Percentiles rank a stretch among this genome's conserved stretches.
Conservation (phyloP, 2,329 filamentous ascomycete genomes). For the Fusarium gaditjirri region DNA sequence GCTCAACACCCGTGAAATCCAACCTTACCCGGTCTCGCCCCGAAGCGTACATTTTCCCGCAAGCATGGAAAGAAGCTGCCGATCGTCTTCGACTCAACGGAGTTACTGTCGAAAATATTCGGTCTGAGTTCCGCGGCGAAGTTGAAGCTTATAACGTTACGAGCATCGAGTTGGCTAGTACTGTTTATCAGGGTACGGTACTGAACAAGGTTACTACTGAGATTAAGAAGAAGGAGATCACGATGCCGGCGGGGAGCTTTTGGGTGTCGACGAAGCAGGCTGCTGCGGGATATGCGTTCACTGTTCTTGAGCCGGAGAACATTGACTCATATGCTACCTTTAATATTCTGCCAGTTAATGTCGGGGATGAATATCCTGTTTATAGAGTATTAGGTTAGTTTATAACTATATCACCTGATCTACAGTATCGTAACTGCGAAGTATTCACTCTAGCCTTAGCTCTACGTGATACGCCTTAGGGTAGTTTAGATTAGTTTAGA, state of each 20-base stretch:
- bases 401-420: no score
- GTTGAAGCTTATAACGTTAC: constrained; percentile 41
- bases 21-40: constrained; percentile 43
- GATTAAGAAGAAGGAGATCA: constrained; percentile 26
- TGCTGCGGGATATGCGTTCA: constrained; percentile 44
- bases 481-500: no score
- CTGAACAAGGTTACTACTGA: constrained; percentile 40
- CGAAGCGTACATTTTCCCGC: constrained; percentile 44
- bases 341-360: constrained; percentile 36
- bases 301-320: constrained; percentile 44
- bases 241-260: constrained; percentile 42
- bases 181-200: constrained; percentile 40
- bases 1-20: constrained; percentile 38
- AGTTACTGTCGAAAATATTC: constrained; percentile 36
- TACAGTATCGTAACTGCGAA: no score
- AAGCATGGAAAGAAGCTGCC: constrained; percentile 39
- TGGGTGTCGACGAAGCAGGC: constrained; percentile 42
- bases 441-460: no score
- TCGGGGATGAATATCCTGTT: constrained; percentile 45
- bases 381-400: constrained; percentile 36
- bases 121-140: constrained; percentile 34
- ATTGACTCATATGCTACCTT: constrained; percentile 43
- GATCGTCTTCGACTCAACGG: constrained; percentile 40
- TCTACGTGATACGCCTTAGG: no score
- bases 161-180: constrained; percentile 13